A percentile compares a stretch with the other conserved stretches of the same genome.
phyloP scores from a whole-genome alignment of 2,329 filamentous ascomycete genomes.

The Colletotrichum sansevieriae region DNA sequence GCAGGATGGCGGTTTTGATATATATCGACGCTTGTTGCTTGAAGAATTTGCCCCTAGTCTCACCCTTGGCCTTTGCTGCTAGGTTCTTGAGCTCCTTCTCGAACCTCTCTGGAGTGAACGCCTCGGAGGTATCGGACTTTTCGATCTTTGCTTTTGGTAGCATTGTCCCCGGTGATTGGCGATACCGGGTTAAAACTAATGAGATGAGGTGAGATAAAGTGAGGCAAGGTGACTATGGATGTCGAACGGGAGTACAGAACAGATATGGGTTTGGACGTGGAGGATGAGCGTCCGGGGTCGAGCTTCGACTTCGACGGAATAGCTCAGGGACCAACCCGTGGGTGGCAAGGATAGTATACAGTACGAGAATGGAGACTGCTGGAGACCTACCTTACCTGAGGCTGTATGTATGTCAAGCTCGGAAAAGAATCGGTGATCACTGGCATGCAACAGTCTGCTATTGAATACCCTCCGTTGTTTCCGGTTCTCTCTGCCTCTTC shows the following conservation, averaged over 20 bases:
- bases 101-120: constrained; percentile 65
- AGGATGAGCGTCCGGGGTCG: constrained; percentile 17
- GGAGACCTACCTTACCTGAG: too few species aligned
- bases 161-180: constrained; percentile 19
- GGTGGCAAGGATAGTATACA: constrained; percentile 4
- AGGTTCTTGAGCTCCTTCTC: constrained; percentile 67
- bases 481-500: not conserved
- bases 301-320: constrained; percentile 7
- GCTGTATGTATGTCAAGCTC: too few species aligned
- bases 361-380: not conserved
- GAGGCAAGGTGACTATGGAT: not conserved
- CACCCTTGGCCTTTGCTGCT: constrained; percentile 57
- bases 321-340: constrained; percentile 9
- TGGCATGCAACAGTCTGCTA: constrained; percentile 40
- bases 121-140: constrained; percentile 43
- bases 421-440: not conserved
- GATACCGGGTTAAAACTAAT: not conserved
- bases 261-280: constrained; percentile 13
- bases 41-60: constrained; percentile 49
- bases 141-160: constrained; percentile 36
- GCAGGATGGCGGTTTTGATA: constrained; percentile 57
- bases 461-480: constrained; percentile 9
- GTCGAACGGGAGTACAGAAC: constrained; percentile 1
- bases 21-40: constrained; percentile 54
- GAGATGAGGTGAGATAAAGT: not conserved